Base-by-base conservation (phyloP, 805 yeast genomes). In the Suhomyces kilbournensis region DNA sequence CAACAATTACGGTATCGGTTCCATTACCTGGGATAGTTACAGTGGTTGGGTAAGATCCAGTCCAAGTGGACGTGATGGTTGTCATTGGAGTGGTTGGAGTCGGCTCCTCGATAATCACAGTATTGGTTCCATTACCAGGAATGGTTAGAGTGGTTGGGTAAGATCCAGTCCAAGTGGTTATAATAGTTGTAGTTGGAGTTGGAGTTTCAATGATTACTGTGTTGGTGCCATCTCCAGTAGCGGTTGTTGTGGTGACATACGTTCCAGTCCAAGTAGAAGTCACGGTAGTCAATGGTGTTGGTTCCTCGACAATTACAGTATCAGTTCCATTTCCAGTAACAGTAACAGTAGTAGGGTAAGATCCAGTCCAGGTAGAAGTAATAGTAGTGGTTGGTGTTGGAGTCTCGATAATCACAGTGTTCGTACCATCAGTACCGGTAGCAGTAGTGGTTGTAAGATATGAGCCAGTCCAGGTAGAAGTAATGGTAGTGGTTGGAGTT, bases 291-390 rank as follows among this genome's bases (percentile, higher is more conserved):
- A 49, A 50, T 8, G 57, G 57, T n/a, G 43, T 28, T 22, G 63
- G 63, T 12, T 60, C 59, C 5, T 53, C 48, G 14, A 56, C 54
- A 17, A 44, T 49, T 35, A 55, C 48, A 20, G 63, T 59, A 23
- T 46, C 30, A 6, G 63, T 58, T 22, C 56, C 15, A 12, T 52
- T 7, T 15, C 20, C 23, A 5, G 23, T 28, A 51, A 49, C 23
- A 3, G 57, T 44, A 10, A 69, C 65, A 2, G 66, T 62, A 7
- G 57, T 53, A 20, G 67, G 61, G 1, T 57, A 50, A 2, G 63
- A 14, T 10, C 62, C 66, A 26, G 62, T 54, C 55, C 60, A 60
- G 22, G 69, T 55, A 6, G 17, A n/a, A 6, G 60, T 55, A 15
- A 38, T 44, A 0, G 64, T 62, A 2, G 38, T 34, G 4, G 53